These are phyloP conservation scores for Mortierella sp. DNA, from an alignment of 371 early-diverging fungal genomes.

Conservation along the genomic window DNA sequence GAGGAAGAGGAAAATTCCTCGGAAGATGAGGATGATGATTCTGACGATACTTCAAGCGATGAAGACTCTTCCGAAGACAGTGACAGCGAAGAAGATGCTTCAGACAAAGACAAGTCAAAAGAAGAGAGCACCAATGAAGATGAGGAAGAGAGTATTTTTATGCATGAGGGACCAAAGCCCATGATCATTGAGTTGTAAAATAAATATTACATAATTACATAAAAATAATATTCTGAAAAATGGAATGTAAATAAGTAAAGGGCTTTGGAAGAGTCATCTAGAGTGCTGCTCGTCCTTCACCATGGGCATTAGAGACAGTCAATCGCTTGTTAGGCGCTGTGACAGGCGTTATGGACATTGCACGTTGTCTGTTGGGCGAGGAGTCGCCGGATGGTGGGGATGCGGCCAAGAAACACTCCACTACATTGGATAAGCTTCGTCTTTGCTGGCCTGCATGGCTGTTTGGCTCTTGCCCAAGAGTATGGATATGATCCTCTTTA, in stretches of 20 bases:
- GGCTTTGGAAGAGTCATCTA: neutral
- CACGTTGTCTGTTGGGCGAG: constrained; percentile 12
- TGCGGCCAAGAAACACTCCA: constrained; percentile 3
- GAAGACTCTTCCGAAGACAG: constrained; percentile 30
- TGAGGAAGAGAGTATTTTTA: constrained; percentile 42
- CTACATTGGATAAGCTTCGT: constrained; percentile 1
- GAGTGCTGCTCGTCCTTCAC: constrained; percentile 4
- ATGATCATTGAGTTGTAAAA: constrained; percentile 48
- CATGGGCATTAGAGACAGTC: constrained; percentile 4
- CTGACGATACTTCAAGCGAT: constrained; percentile 28
- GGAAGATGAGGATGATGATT: constrained; percentile 5
- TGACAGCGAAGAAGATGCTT: constrained; percentile 6
- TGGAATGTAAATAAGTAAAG: neutral
- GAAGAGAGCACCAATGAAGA: neutral
- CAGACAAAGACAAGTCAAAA: constrained; percentile 1
- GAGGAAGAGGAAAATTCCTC: constrained; percentile 26
- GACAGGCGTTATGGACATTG: constrained; percentile 1
- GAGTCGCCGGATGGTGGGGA: neutral
- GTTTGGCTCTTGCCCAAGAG: constrained; percentile 8
- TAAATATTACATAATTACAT: neutral
- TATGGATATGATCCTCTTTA: neutral
- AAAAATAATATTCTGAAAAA: neutral
- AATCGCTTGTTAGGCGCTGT: neutral
- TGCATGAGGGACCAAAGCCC: constrained; percentile 48
- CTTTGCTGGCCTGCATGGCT: neutral